Evolutionary conservation across 2,329 filamentous ascomycete genomes (phyloP).

Genomic region (Didymella pinodella): DNA sequence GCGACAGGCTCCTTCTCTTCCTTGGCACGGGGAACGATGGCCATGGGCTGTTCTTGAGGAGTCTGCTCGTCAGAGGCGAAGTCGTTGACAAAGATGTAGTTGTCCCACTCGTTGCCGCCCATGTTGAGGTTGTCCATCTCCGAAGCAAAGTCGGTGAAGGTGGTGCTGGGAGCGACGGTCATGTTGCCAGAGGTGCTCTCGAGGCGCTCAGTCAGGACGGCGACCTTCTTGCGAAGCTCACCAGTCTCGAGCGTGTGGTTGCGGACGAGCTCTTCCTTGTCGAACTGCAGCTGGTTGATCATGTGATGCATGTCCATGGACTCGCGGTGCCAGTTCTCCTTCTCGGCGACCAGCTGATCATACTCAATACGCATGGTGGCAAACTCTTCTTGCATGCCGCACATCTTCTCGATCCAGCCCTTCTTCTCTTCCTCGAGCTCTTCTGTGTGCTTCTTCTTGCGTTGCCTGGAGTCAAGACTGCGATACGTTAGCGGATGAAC

Average conservation of each 20-base stretch:
- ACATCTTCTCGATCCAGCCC: constrained; percentile 79
- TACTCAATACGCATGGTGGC: constrained; percentile 70
- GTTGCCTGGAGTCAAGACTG: constrained; percentile 92
- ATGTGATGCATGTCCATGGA: constrained; percentile 78
- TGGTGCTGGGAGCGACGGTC: constrained; percentile 63
- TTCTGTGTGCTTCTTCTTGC: constrained; percentile 98
- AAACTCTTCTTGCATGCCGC: constrained; percentile 79
- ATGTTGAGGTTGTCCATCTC: constrained; percentile 87
- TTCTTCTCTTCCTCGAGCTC: constrained; percentile 97
- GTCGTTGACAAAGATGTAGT: constrained; percentile 78
- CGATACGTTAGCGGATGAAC: constrained; percentile 49
- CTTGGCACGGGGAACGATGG: constrained; percentile 55
- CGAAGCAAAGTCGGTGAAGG: constrained; percentile 75
- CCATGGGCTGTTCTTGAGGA: constrained; percentile 49
- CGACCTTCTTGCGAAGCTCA: constrained; percentile 91
- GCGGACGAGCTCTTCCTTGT: constrained; percentile 92
- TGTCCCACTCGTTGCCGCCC: constrained; percentile 79
- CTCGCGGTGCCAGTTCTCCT: constrained; percentile 75
- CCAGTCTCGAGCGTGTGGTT: constrained; percentile 88
- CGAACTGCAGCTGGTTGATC: constrained; percentile 77
- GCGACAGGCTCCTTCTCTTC: constrained; percentile 69
- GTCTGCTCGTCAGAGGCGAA: constrained; percentile 66
- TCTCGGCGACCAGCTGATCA: constrained; percentile 55
- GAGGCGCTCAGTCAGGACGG: constrained; percentile 76
- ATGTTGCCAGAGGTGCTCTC: constrained; percentile 61